These are phyloP conservation scores for Fagus crenata DNA, from an alignment of 306 rosid species.

Conservation along the genomic window DNA sequence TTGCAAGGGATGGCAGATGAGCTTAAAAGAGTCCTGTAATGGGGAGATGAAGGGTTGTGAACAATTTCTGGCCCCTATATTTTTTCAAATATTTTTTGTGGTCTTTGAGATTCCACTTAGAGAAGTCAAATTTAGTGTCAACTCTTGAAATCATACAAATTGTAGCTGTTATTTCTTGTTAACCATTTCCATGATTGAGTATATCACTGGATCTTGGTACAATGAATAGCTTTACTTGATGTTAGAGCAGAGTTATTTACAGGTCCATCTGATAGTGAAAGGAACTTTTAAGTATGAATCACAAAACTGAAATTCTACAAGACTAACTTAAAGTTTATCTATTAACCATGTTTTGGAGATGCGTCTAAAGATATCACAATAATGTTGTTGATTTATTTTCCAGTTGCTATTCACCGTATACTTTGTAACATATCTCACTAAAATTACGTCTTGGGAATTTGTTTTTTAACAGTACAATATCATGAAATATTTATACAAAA, in stretches of 20 bases:
- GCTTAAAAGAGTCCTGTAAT: slow-evolving; percentile 54
- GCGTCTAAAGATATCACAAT: no score
- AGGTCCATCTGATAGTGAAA: not conserved
- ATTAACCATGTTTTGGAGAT: no score
- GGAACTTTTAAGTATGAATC: not conserved
- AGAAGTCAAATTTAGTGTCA: slow-evolving; percentile 16
- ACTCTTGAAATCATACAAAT: slow-evolving; percentile 14
- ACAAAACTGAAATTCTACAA: not conserved
- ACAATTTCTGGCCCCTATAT: not conserved
- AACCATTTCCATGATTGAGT: slow-evolving; percentile 15
- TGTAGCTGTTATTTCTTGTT: slow-evolving; percentile 22
- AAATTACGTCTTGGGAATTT: no score
- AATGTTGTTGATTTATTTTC: no score
- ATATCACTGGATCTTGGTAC: not conserved
- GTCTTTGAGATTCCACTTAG: slow-evolving; percentile 14
- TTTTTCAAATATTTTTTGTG: not conserved
- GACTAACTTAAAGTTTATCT: not conserved
- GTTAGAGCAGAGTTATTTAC: not conserved
- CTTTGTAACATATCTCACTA: no score
- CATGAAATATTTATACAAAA: no score
- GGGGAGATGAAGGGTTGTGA: slow-evolving; percentile 53
- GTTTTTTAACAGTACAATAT: no score
- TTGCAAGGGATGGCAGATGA: slow-evolving; percentile 64
- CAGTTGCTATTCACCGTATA: no score
- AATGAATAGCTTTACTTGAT: not conserved